These are phyloP conservation scores for Ogataea neopini DNA, from an alignment of 805 yeast genomes.

Conservation along the genomic window DNA sequence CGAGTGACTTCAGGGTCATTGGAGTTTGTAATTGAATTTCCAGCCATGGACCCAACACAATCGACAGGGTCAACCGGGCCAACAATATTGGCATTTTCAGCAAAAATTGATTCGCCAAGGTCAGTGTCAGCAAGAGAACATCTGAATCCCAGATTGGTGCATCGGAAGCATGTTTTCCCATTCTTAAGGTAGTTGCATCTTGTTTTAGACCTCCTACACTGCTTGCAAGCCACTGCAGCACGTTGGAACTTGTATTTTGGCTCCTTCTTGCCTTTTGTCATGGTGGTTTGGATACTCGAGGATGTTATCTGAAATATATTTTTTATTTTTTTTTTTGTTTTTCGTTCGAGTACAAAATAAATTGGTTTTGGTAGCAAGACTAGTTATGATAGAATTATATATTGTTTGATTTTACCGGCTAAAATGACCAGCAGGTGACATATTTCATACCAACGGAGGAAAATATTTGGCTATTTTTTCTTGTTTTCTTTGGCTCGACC, in stretches of 20 bases:
- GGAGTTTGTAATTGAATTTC: neutral
- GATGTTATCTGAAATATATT: no score
- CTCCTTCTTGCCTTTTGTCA: neutral
- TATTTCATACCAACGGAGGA: no score
- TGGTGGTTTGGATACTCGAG: no score
- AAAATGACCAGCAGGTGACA: no score
- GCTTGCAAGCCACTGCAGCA: slow-evolving; percentile 23
- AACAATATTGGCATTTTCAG: neutral
- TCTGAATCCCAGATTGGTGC: slow-evolving; percentile 24
- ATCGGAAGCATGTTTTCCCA: slow-evolving; percentile 30
- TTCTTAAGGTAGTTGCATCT: slow-evolving; percentile 27
- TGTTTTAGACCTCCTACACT: slow-evolving; percentile 30
- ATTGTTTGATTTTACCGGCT: no score
- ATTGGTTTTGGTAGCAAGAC: no score
- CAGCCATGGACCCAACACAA: no score
- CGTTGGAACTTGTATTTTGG: slow-evolving; percentile 12
- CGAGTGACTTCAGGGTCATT: neutral
- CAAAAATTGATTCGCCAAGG: slow-evolving; percentile 9
- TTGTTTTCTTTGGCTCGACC: no score
- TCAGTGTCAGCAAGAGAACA: slow-evolving; percentile 23
- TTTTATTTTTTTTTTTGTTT: neutral
- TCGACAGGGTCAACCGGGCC: no score
- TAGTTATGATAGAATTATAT: no score
- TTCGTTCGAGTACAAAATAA: neutral
- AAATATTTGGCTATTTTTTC: no score